phyloP scores from a whole-genome alignment of 306 rosid genomes.

The Cucurbita moschata region DNA sequence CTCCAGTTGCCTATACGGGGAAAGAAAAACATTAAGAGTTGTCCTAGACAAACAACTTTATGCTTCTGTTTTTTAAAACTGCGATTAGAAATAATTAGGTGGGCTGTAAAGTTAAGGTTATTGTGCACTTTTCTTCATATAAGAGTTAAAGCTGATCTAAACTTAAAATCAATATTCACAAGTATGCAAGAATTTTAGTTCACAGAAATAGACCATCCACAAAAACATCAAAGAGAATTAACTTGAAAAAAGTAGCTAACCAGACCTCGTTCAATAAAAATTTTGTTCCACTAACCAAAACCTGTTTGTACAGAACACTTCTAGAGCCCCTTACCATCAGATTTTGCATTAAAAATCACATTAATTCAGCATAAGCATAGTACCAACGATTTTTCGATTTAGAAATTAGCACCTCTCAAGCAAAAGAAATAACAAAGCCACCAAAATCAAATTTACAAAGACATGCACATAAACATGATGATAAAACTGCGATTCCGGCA shows the following conservation, averaged over 20 bases:
- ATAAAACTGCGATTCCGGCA: background rate
- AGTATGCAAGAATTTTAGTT: background rate
- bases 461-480: background rate
- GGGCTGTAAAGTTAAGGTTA: background rate
- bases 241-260: too few relatives aligned
- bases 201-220: background rate
- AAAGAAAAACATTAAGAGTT: background rate
- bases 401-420: background rate
- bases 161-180: background rate
- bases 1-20: slow-evolving; percentile 46
- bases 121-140: background rate
- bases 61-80: background rate
- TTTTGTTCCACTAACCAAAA: too few relatives aligned
- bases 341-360: background rate
- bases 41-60: background rate
- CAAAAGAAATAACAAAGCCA: background rate
- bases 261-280: background rate
- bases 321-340: background rate
- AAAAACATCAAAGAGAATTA: background rate
- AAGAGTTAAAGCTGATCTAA: background rate
- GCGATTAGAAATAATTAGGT: background rate
- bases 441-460: background rate
- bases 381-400: background rate
- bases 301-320: background rate
- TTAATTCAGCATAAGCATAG: background rate